Percentiles rank a stretch among this genome's conserved stretches.
Conservation (phyloP, 208 protist species). For the Trypanosoma grayi region DNA sequence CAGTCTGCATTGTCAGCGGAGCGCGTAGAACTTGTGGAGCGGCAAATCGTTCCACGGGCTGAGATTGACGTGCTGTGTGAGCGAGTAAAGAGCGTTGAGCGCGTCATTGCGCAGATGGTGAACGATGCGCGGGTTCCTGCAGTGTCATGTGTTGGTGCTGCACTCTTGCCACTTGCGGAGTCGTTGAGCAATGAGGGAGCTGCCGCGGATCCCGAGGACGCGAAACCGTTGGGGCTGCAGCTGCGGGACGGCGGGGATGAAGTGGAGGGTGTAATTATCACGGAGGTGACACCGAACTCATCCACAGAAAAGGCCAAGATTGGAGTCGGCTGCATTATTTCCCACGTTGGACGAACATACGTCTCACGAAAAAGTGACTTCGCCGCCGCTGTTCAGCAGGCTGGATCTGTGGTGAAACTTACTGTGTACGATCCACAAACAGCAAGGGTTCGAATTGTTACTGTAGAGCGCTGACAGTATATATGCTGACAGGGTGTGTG, state of each 20-base stretch:
- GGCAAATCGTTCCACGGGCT: slow-evolving; percentile 21
- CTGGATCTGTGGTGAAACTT: slow-evolving; percentile 27
- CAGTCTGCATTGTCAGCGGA: slow-evolving; percentile 31
- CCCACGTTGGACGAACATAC: slow-evolving; percentile 37
- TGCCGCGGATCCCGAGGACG: neutral
- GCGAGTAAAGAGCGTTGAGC: slow-evolving; percentile 23
- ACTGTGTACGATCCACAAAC: slow-evolving; percentile 51
- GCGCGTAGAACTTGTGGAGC: slow-evolving; percentile 32
- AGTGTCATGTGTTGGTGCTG: neutral
- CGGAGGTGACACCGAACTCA: slow-evolving; percentile 27
- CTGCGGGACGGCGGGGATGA: slow-evolving; percentile 14
- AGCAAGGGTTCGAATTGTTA: slow-evolving; percentile 38
- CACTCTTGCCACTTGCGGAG: neutral
- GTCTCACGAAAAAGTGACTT: slow-evolving; percentile 30
- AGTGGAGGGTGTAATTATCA: slow-evolving; percentile 45
- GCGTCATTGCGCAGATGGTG: neutral
- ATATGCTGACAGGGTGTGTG: neutral
- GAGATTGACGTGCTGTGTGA: slow-evolving; percentile 30
- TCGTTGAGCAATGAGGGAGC: neutral
- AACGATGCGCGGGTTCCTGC: neutral
- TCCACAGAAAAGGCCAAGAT: slow-evolving; percentile 25
- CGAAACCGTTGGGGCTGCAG: neutral
- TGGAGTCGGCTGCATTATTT: slow-evolving; percentile 40
- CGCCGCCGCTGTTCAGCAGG: slow-evolving; percentile 27
- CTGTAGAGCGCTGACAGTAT: slow-evolving; percentile 15